Evolutionary conservation across 345 rosid genomes (phyloP).

Genomic region (Camelina sativa): DNA sequence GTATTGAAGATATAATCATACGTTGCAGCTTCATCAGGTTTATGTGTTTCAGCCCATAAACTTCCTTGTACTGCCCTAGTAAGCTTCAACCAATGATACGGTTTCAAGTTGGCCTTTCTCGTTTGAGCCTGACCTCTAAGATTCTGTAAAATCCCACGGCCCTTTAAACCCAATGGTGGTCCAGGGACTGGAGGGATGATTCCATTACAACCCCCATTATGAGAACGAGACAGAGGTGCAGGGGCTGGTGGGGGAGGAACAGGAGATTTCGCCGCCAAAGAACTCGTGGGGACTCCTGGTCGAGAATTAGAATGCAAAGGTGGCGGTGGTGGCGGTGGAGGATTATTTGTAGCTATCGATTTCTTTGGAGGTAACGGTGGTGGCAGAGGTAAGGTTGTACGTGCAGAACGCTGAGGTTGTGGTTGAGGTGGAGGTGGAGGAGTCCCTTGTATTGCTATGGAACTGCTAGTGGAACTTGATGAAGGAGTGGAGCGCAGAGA

Average conservation of each 20-base stretch:
- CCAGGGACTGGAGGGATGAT: constrained; percentile 71
- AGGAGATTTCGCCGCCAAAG: constrained; percentile 42
- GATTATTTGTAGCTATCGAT: constrained; percentile 31
- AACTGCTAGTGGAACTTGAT: constrained; percentile 18
- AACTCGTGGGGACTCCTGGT: constrained; percentile 39
- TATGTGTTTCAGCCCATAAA: constrained; percentile 86
- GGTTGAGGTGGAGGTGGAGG: constrained; percentile 36
- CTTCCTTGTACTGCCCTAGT: constrained; percentile 90
- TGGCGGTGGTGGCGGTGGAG: constrained; percentile 63
- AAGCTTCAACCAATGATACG: constrained; percentile 89
- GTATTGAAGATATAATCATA: constrained; percentile 39
- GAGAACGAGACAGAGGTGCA: constrained; percentile 47
- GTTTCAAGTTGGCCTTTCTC: constrained; percentile 71
- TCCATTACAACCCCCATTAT: constrained; percentile 47
- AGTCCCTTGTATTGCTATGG: constrained; percentile 33
- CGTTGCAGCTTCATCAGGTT: constrained; percentile 74
- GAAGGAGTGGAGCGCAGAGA: constrained; percentile 28
- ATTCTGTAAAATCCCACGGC: constrained; percentile 55
- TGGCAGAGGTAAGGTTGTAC: constrained; percentile 36
- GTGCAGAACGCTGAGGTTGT: constrained; percentile 37
- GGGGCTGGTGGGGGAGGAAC: constrained; percentile 72
- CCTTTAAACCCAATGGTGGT: constrained; percentile 64
- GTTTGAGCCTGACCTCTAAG: constrained; percentile 57
- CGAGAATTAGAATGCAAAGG: constrained; percentile 42
- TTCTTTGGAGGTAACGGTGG: constrained; percentile 43